Conservation (phyloP, 2,329 filamentous ascomycete genomes). For the Lomentospora prolificans region DNA sequence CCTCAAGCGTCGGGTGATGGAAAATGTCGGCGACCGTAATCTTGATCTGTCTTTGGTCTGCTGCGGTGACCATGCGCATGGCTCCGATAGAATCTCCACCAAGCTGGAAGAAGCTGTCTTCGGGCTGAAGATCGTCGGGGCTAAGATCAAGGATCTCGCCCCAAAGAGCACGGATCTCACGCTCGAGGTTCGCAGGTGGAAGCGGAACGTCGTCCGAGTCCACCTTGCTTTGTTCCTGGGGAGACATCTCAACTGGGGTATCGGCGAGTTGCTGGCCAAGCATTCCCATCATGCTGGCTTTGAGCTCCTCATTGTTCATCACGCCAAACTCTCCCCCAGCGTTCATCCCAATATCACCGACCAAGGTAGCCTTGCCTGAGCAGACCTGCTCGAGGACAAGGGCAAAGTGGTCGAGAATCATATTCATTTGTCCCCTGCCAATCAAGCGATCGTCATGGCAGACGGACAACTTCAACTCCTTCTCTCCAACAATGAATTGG, state of each 20-base stretch:
- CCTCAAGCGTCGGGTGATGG: conserved; percentile 24
- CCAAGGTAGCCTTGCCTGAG: not conserved
- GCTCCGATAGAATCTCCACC: conserved; percentile 25
- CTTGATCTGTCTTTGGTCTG: conserved; percentile 16
- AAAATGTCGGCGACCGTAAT: conserved; percentile 30
- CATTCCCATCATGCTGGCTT: not conserved
- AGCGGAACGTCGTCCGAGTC: not conserved
- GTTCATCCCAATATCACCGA: not conserved
- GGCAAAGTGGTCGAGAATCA: not conserved
- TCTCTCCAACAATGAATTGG: not conserved
- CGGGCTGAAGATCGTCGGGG: not conserved
- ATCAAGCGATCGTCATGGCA: not conserved
- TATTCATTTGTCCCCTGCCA: not conserved
- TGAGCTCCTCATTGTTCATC: not conserved
- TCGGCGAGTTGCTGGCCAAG: not conserved
- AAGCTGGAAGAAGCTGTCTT: conserved; percentile 16
- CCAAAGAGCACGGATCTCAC: not conserved
- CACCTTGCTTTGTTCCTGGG: not conserved
- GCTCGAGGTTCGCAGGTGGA: not conserved
- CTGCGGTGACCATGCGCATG: conserved; percentile 10
- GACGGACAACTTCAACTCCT: not conserved
- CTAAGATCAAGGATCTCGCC: not conserved
- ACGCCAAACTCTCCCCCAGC: not conserved
- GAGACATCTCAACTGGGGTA: not conserved
- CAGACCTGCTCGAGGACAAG: not conserved